These are phyloP conservation scores for Massariosphaeria phaeospora DNA, from an alignment of 495 filamentous ascomycete genomes.

Conservation along the genomic window DNA sequence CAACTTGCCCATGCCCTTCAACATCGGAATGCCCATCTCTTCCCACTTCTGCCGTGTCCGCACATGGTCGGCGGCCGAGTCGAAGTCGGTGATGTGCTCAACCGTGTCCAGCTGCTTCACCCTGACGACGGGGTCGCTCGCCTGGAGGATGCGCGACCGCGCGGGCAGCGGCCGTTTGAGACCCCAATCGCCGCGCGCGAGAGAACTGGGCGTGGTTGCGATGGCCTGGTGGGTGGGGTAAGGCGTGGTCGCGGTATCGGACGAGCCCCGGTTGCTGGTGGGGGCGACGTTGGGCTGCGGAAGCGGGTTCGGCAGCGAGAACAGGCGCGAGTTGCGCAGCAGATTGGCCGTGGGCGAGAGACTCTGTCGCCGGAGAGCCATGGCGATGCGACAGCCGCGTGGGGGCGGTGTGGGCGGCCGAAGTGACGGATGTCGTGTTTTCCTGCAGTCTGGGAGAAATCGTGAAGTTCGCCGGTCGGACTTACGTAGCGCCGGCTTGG, in stretches of 20 bases:
- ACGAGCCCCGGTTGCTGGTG: slow-evolving; percentile 10
- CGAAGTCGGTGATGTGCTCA: slow-evolving; percentile 89
- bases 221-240: slow-evolving; percentile 83
- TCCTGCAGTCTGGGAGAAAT: too few species aligned
- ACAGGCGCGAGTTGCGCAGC: slow-evolving; percentile 60
- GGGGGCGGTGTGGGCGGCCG: slow-evolving; percentile 23
- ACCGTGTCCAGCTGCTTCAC: slow-evolving; percentile 73
- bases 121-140: slow-evolving; percentile 64
- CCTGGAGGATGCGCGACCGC: slow-evolving; percentile 60
- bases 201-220: slow-evolving; percentile 70
- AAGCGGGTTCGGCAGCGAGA: slow-evolving; percentile 57
- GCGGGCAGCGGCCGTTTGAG: slow-evolving; percentile 80
- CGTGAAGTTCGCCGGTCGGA: slow-evolving; percentile 4
- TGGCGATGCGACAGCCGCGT: slow-evolving; percentile 25
- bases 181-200: slow-evolving; percentile 83
- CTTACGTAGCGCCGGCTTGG: not conserved
- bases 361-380: slow-evolving; percentile 20
- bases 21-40: slow-evolving; percentile 66
- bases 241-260: slow-evolving; percentile 59
- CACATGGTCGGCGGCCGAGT: slow-evolving; percentile 75
- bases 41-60: slow-evolving; percentile 82
- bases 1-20: slow-evolving; percentile 41
- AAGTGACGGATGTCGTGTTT: slow-evolving; percentile 10
- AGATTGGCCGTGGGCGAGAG: slow-evolving; percentile 61
- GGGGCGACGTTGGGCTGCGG: slow-evolving; percentile 43